These are phyloP conservation scores for Neurospora pannonica DNA, from an alignment of 495 filamentous ascomycete species.

Conservation along the genomic window DNA sequence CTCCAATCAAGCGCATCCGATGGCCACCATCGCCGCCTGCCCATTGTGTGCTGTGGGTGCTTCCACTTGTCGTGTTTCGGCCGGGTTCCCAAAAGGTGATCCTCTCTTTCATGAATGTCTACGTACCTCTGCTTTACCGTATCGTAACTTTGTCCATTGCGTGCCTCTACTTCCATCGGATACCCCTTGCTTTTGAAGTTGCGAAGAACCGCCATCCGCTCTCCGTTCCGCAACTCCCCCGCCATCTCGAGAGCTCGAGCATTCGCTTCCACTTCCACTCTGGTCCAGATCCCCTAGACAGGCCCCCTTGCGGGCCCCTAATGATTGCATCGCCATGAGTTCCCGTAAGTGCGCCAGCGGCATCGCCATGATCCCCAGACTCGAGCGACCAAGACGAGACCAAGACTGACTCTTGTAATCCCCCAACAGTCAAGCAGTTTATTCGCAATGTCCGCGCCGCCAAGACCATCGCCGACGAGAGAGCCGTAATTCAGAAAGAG, in stretches of 20 bases:
- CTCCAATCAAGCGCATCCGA: not conserved
- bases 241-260: not conserved
- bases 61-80: not conserved
- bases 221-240: not conserved
- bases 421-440: conserved; percentile 84
- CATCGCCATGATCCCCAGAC: not conserved
- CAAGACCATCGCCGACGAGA: conserved; percentile 97
- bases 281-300: conserved; percentile 28
- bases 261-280: conserved; percentile 5
- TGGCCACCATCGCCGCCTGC: not conserved
- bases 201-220: not conserved
- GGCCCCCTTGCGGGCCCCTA: conserved; percentile 32
- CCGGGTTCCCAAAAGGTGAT: not conserved
- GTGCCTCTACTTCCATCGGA: not conserved
- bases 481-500: conserved; percentile 96
- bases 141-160: not conserved
- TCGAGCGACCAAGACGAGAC: not conserved
- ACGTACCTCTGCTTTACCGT: not conserved
- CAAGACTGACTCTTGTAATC: not conserved
- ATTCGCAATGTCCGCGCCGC: conserved; percentile 97
- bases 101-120: not conserved
- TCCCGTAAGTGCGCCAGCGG: conserved; percentile 26
- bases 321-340: conserved; percentile 31
- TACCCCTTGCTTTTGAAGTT: not conserved
- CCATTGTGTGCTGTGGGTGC: not conserved